phyloP scores from a whole-genome alignment of 2,329 filamentous ascomycete species.

The Fusarium protoensiforme region DNA sequence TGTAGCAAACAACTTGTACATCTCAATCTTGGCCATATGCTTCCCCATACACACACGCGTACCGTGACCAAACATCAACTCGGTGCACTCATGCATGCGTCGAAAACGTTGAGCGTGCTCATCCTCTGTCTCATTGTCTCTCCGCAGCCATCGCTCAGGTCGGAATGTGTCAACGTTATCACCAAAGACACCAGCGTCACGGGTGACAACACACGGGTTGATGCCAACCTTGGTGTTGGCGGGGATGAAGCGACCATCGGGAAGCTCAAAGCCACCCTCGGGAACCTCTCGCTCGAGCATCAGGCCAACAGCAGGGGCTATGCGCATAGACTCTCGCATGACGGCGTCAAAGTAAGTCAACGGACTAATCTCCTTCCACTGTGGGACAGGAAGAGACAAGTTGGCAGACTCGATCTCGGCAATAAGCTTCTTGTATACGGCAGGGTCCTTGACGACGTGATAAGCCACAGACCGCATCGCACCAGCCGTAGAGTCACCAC shows the following conservation, averaged over 20 bases:
- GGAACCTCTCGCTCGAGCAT: conserved; percentile 31
- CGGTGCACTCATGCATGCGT: conserved; percentile 27
- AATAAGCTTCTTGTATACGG: conserved; percentile 25
- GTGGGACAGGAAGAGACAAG: conserved; percentile 15
- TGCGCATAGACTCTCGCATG: conserved; percentile 28
- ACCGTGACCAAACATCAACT: conserved; percentile 33
- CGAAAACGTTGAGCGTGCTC: conserved; percentile 7
- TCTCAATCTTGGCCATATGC: conserved; percentile 32
- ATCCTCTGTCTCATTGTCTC: conserved; percentile 5
- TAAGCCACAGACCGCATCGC: conserved; percentile 31
- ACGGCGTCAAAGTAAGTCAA: conserved; percentile 29
- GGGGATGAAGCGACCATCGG: conserved; percentile 22
- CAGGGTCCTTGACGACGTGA: conserved; percentile 15
- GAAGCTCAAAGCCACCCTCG: conserved; percentile 9
- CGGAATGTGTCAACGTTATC: conserved; percentile 20
- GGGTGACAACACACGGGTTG: conserved; percentile 28
- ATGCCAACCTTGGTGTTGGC: conserved; percentile 22
- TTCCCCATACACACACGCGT: conserved; percentile 32
- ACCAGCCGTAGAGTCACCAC: conserved; percentile 33
- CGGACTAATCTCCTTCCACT: conserved; percentile 30
- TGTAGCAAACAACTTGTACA: conserved; percentile 34
- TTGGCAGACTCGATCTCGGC: conserved; percentile 15
- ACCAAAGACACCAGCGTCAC: conserved; percentile 22
- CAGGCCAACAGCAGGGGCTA: conserved; percentile 15
- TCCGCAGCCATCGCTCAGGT: conserved; percentile 24